Conservation (phyloP, 139 green algal species). For the Micractinium conductrix region DNA sequence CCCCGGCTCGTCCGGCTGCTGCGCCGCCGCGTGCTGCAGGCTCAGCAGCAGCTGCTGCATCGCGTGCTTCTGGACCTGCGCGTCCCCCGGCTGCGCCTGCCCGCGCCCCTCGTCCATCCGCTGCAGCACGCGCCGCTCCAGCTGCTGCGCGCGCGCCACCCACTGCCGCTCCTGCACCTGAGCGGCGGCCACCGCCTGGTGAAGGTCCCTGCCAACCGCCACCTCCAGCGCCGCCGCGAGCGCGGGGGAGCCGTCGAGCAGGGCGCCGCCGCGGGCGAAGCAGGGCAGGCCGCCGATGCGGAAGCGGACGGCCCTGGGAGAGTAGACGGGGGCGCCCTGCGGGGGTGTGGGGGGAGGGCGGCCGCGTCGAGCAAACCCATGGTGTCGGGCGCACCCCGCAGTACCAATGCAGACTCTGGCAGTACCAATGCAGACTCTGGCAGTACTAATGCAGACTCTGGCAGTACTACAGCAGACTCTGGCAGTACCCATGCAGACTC, state of each 20-base stretch:
- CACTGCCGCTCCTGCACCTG: not conserved
- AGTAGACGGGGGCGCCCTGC: slow-evolving; percentile 45
- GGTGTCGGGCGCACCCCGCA: too few species aligned
- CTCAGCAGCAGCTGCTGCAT: too few species aligned
- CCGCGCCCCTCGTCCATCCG: not conserved
- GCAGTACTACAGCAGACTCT: too few species aligned
- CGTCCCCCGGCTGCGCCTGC: not conserved
- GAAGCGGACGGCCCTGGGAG: slow-evolving; percentile 34
- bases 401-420: too few species aligned
- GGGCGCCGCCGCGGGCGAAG: slow-evolving; percentile 4
- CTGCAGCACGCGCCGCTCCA: not conserved
- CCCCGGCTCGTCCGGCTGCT: not conserved
- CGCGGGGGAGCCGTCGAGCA: not conserved
- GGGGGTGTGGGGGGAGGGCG: too few species aligned
- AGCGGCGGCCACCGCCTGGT: not conserved
- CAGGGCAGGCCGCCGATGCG: slow-evolving; percentile 40
- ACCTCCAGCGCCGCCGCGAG: too few species aligned
- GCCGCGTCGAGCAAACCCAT: too few species aligned
- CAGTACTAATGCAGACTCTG: too few species aligned
- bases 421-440: too few species aligned
- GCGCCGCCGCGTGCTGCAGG: not conserved
- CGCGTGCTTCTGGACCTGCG: not conserved
- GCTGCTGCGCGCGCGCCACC: not conserved
- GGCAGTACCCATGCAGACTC: too few species aligned
- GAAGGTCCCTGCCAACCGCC: too few species aligned